Evolutionary conservation across 164 flowering plant species (phyloP), one percentile per base, ranked within the genome.

Genomic region (Vitis labrusca): DNA sequence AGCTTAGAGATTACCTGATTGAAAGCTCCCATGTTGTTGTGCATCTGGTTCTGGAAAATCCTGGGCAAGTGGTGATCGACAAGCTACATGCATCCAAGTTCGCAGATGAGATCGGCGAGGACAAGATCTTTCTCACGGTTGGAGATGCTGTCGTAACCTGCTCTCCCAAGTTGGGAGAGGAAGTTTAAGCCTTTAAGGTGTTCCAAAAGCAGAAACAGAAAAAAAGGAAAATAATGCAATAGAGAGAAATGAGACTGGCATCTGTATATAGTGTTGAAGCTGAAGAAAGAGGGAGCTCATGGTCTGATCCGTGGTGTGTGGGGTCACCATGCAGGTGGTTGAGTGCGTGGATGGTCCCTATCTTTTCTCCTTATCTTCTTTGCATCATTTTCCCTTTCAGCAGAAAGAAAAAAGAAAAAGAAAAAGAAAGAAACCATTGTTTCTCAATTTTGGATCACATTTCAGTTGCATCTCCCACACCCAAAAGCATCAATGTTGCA

Each of bases 21-120:
- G 19, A 61, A 50, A 59, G 10, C 5, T 11, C 16, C 56, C 10
- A 3, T 49, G 14, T 54, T 51, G 27, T 63, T 68, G 17, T 8
- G 52, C 90, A 95, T 97, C 92, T 93, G 50, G 76, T 82, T 53
- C 76, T 95, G 14, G 94, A 97, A 47, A 95, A 93, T 75, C 98
- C 99, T 0, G 98, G 99, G 61, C 90, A 76, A 51, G 81, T 69
- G 53, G 98, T 96, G 79, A 79, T 89, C 1, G 87, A 91, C 81
- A 96, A 96, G 80, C 86, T 96, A 4, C 81, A 91, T n/a, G 82
- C 85, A 12, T 88, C 98, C n/a, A 51, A 76, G 8, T 78, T 93
- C 17, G 53, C 85, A 3, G 64, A 74, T 5, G 13, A 80, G 71
- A 83, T 93, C 2, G 97, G 97, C 30, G 83, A 84, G 51, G 85